Evolutionary conservation across 108 stramenopile genomes (phyloP).

Genomic region (Discostella stelligeroides): DNA sequence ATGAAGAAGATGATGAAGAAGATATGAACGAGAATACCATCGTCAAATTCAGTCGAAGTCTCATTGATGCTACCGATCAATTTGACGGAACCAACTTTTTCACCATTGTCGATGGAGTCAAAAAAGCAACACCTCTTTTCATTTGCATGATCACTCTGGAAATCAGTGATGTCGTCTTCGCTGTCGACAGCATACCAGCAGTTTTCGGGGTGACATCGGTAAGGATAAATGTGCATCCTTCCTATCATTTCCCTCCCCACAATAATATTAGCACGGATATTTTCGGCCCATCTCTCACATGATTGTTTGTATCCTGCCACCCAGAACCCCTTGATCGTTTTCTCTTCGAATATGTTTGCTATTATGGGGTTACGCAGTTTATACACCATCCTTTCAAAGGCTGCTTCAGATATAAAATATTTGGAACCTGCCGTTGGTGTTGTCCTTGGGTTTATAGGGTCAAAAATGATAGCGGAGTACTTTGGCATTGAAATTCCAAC

Average conservation of each 20-base stretch:
- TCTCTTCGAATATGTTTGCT: slow-evolving; percentile 96
- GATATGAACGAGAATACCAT: slow-evolving; percentile 79
- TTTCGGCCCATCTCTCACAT: slow-evolving; percentile 2
- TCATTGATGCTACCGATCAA: slow-evolving; percentile 68
- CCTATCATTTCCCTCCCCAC: not conserved
- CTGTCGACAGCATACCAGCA: slow-evolving; percentile 95
- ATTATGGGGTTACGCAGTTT: slow-evolving; percentile 95
- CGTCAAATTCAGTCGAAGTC: slow-evolving; percentile 63
- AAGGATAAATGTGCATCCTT: slow-evolving; percentile 35
- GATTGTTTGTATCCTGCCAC: slow-evolving; percentile 8
- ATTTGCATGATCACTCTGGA: slow-evolving; percentile 94
- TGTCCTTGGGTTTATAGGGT: slow-evolving; percentile 91
- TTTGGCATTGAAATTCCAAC: slow-evolving; percentile 73
- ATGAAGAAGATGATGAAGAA: slow-evolving; percentile 83
- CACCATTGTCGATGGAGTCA: slow-evolving; percentile 75
- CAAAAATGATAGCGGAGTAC: slow-evolving; percentile 92
- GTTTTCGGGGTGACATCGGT: slow-evolving; percentile 94
- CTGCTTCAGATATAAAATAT: slow-evolving; percentile 90
- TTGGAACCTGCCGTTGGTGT: slow-evolving; percentile 92
- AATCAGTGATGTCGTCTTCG: slow-evolving; percentile 95
- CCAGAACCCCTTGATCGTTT: slow-evolving; percentile 92
- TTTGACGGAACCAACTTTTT: slow-evolving; percentile 93
- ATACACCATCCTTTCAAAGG: slow-evolving; percentile 90
- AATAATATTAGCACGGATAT: not conserved
- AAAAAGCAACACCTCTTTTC: slow-evolving; percentile 90